Evolutionary conservation across 2,329 filamentous ascomycete genomes (phyloP).

Genomic region (Colletotrichum liriopes): DNA sequence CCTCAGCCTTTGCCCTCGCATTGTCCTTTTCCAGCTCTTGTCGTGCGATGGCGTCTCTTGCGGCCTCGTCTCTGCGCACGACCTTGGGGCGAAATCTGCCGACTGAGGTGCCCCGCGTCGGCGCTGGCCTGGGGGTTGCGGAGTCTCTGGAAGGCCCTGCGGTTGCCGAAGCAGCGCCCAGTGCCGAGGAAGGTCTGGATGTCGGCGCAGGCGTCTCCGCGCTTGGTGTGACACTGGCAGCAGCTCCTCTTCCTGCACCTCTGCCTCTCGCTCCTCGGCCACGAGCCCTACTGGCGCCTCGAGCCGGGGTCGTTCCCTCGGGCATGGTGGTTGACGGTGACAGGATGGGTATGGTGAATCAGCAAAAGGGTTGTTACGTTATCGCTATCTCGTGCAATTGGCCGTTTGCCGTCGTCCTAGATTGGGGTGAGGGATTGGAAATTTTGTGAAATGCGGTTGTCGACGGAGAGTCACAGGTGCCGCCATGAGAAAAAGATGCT

Average conservation of each 20-base stretch:
- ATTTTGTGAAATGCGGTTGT: neutral
- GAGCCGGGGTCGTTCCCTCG: constrained; percentile 35
- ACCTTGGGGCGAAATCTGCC: constrained; percentile 65
- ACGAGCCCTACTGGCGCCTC: constrained; percentile 42
- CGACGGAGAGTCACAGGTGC: constrained; percentile 17
- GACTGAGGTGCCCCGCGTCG: constrained; percentile 53
- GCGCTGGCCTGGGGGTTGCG: constrained; percentile 51
- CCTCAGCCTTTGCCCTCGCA: constrained; percentile 43
- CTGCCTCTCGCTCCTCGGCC: constrained; percentile 41
- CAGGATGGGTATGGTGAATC: neutral
- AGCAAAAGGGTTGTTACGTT: neutral
- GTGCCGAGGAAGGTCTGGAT: constrained; percentile 28
- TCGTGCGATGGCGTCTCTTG: constrained; percentile 63
- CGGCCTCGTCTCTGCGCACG: constrained; percentile 65
- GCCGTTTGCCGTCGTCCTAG: neutral
- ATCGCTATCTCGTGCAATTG: neutral
- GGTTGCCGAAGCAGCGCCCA: constrained; percentile 12
- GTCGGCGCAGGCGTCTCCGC: constrained; percentile 21
- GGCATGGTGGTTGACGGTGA: constrained; percentile 27
- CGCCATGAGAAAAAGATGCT: constrained; percentile 27
- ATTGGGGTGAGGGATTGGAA: neutral
- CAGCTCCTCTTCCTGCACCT: constrained; percentile 30
- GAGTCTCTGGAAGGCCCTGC: constrained; percentile 45
- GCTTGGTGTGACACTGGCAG: constrained; percentile 30
- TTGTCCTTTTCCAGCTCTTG: constrained; percentile 61